phyloP scores from a whole-genome alignment of 176 grass and related monocot species.

The Carex myosuroides region DNA sequence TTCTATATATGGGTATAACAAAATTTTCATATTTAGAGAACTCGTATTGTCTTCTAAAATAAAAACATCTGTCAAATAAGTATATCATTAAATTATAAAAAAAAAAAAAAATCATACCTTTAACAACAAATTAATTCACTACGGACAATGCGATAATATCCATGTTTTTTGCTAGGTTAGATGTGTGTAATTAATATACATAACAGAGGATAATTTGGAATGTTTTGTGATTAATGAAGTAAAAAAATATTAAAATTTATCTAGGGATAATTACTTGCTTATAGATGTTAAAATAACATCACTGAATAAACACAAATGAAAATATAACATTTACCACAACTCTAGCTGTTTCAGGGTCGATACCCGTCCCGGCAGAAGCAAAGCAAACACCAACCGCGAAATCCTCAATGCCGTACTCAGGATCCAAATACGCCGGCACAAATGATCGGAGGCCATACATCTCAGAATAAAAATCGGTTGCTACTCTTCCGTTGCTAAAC shows the following conservation, averaged over 20 bases:
- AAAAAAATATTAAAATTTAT: not conserved
- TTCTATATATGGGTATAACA: not conserved
- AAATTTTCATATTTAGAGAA: not conserved
- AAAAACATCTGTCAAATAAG: not conserved
- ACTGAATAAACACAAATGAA: not conserved
- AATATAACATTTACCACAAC: slow-evolving; percentile 39
- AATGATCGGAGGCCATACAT: slow-evolving; percentile 34
- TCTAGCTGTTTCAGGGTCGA: slow-evolving; percentile 44
- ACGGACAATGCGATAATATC: not conserved
- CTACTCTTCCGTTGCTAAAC: slow-evolving; percentile 61
- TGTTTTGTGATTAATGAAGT: not conserved
- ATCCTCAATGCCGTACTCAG: slow-evolving; percentile 32
- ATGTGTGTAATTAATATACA: not conserved
- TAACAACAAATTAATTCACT: not conserved
- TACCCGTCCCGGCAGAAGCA: slow-evolving; percentile 56
- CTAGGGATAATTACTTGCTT: not conserved
- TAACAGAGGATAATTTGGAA: not conserved
- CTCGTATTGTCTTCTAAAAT: not conserved
- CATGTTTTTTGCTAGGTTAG: not conserved
- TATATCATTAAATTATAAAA: not conserved
- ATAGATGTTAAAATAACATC: not conserved
- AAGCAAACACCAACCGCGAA: slow-evolving; percentile 60
- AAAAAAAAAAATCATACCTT: not conserved
- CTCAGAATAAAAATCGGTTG: slow-evolving; percentile 64
- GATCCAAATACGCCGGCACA: slow-evolving; percentile 66